Percentiles rank a stretch among this genome's conserved stretches.
phyloP scores from a whole-genome alignment of 139 green algal genomes.

The Deuterostichococcus epilithicus region DNA sequence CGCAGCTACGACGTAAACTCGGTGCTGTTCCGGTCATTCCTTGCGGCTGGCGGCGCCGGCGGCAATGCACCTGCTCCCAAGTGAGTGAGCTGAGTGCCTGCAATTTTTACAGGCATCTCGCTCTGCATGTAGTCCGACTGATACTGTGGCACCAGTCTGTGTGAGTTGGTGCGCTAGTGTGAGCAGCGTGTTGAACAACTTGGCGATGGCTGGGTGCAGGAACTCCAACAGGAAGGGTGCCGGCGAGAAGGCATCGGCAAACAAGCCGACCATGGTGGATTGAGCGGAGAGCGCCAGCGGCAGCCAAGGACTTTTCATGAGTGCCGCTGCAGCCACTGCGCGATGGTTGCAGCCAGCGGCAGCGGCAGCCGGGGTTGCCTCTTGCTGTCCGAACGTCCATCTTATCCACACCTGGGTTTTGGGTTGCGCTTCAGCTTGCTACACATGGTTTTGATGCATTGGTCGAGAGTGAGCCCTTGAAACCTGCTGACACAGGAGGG shows the following conservation, averaged over 20 bases:
- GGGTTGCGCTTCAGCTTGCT: no score
- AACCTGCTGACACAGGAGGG: no score
- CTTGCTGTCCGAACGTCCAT: no score
- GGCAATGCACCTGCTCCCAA: background rate
- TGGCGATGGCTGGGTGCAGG: background rate
- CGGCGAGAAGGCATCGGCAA: background rate
- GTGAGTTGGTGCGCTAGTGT: background rate
- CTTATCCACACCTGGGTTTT: no score
- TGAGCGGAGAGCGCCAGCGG: background rate
- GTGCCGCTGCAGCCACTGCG: no score
- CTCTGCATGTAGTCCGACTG: background rate
- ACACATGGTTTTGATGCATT: no score
- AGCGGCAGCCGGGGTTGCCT: no score
- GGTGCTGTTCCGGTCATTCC: constrained; percentile 18
- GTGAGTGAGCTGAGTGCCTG: background rate
- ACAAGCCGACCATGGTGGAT: background rate
- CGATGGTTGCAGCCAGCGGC: no score
- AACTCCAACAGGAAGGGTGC: background rate
- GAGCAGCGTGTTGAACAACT: no score
- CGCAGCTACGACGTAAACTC: constrained; percentile 31
- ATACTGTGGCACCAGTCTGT: background rate
- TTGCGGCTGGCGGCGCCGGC: constrained; percentile 8
- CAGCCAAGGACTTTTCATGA: background rate
- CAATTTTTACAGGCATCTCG: background rate
- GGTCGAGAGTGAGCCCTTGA: no score